Conservation (phyloP, 2,329 filamentous ascomycete species). For the Trichophyton mentagrophytes region DNA sequence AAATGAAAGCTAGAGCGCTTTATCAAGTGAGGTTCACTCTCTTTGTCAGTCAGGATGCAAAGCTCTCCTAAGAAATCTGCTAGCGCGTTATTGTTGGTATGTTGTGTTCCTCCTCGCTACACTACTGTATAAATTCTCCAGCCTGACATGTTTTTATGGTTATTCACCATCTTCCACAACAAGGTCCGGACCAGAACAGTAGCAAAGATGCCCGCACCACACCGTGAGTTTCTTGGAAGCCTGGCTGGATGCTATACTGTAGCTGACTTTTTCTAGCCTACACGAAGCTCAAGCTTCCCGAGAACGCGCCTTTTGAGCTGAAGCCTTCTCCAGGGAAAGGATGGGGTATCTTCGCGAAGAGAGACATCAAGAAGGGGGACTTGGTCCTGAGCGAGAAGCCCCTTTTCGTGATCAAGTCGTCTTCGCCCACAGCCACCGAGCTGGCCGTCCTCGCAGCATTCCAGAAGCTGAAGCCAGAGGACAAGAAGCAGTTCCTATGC, state of each 20-base stretch:
- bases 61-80: not conserved
- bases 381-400: not conserved
- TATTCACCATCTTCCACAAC: not conserved
- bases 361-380: not conserved
- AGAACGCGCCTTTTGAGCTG: slow-evolving; percentile 9
- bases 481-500: slow-evolving; percentile 4
- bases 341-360: not conserved
- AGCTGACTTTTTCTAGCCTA: slow-evolving; percentile 7
- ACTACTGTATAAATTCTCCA: not conserved
- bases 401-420: not conserved
- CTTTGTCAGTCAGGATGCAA: too few species aligned
- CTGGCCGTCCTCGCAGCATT: not conserved
- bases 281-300: slow-evolving; percentile 6
- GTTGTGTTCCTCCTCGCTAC: not conserved
- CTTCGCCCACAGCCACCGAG: not conserved
- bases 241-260: not conserved
- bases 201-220: not conserved
- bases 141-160: not conserved
- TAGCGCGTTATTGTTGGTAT: not conserved
- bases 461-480: not conserved
- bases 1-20: too few species aligned
- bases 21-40: too few species aligned
- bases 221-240: not conserved
- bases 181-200: not conserved
- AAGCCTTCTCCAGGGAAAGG: slow-evolving; percentile 5